These are phyloP conservation scores for Pterocarpus santalinus DNA, from an alignment of 306 rosid species.

Conservation along the genomic window DNA sequence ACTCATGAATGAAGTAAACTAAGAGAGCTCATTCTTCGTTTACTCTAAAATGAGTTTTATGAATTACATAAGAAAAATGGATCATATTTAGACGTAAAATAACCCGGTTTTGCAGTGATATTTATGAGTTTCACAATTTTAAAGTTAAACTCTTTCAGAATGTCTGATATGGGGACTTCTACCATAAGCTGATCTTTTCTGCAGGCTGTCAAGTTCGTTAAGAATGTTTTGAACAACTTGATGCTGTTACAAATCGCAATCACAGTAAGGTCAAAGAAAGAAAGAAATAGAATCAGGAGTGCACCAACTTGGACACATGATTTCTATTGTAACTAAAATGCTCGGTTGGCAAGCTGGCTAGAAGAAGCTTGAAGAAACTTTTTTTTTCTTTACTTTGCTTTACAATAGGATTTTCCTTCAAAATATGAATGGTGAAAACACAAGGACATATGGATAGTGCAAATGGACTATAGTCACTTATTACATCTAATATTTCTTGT, in stretches of 20 bases:
- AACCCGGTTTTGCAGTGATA: not conserved
- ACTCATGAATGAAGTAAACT: too few species aligned
- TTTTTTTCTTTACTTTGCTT: not conserved
- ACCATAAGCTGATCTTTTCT: not conserved
- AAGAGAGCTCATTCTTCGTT: too few species aligned
- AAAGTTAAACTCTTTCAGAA: not conserved
- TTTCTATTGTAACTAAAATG: not conserved
- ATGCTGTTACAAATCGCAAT: not conserved
- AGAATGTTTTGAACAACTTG: not conserved
- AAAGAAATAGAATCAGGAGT: not conserved
- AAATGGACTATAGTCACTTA: too few species aligned
- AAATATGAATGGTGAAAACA: too few species aligned
- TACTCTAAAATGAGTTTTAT: too few species aligned
- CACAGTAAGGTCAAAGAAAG: not conserved
- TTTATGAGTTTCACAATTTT: not conserved
- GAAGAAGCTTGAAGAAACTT: not conserved
- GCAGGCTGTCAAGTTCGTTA: not conserved
- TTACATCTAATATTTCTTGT: too few species aligned
- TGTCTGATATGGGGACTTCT: not conserved
- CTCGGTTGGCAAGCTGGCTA: not conserved
- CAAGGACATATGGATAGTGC: too few species aligned
- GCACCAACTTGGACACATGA: not conserved
- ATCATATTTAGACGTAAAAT: not conserved
- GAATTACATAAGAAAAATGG: not conserved
- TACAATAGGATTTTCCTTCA: not conserved